These are phyloP conservation scores for Fusarium kyushuense DNA, from an alignment of 2,329 filamentous ascomycete species.

Conservation along the genomic window DNA sequence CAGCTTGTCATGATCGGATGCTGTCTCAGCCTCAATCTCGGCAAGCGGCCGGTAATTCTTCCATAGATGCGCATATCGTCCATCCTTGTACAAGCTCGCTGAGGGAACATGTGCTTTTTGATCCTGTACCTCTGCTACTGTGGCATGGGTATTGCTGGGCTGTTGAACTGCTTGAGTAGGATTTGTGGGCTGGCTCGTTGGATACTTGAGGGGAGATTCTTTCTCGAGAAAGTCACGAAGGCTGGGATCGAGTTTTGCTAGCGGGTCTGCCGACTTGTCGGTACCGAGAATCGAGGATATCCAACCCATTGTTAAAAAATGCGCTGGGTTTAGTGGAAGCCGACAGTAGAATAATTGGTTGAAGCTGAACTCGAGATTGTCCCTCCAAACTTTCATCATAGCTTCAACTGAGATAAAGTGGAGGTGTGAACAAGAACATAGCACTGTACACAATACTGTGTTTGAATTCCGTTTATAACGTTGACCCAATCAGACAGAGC, in stretches of 20 bases:
- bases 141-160: constrained; percentile 18
- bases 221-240: constrained; percentile 86
- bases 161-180: constrained; percentile 18
- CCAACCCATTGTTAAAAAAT: constrained; percentile 64
- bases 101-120: constrained; percentile 56
- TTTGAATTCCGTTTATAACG: not conserved
- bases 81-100: constrained; percentile 68
- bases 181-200: constrained; percentile 46
- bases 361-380: constrained; percentile 19
- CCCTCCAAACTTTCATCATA: constrained; percentile 32
- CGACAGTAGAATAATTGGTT: not conserved
- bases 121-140: constrained; percentile 33
- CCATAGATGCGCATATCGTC: constrained; percentile 87
- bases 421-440: constrained; percentile 27
- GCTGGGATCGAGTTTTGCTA: constrained; percentile 82
- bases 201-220: constrained; percentile 81
- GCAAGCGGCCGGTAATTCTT: constrained; percentile 84
- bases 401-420: constrained; percentile 33
- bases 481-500: not conserved
- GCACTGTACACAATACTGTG: constrained; percentile 44
- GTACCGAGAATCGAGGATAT: constrained; percentile 66
- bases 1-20: constrained; percentile 83
- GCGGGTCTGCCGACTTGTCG: constrained; percentile 65
- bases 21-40: constrained; percentile 75
- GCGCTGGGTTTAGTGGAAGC: not conserved